Base-by-base conservation (phyloP, 257 asterid species). In the Echites panduratus region DNA sequence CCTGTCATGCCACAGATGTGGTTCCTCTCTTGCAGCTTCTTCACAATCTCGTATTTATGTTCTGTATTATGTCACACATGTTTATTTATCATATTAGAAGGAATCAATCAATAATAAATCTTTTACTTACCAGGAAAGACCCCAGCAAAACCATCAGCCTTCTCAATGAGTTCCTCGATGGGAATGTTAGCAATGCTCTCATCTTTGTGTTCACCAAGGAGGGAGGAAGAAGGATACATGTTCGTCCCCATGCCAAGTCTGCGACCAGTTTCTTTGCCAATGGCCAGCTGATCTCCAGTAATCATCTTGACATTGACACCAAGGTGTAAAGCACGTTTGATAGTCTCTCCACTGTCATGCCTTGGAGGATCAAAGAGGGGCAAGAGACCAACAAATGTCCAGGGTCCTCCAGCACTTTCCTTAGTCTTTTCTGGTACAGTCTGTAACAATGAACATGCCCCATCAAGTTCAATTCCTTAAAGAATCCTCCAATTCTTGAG, bases 251-350 rank as follows among this genome's bases (percentile, higher is more conserved):
- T 84, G 22, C 88, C 88, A 13, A 84, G 83, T 62, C 88, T 79
- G 9, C 88, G 79, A 53, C 86, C 88, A 52, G 88, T 84, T 59
- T 84, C 88, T 73, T 84, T 84, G 35, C 71, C 88, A 11, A 84
- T 84, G 40, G 88, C 82, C 8, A 84, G 77, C 76, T 72, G 77
- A 82, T 82, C 79, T 9, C 90, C 90, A 24, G 90, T 86, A 19
- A 86, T 86, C 90, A 86, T 86, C 81, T 86, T 86, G 16, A 86
- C 90, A 26, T 86, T 86, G 70, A 86, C 90, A 8, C 90, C 90
- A 4, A 86, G 85, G 80, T 82, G 58, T 20, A 86, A 69, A 4
- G 90, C 88, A 49, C 87, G 86, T 44, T 76, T 82, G 19, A 86
- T 84, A 12, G 90, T 86, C 57, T 86, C 90, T 26, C 84, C 88